phyloP scores from a whole-genome alignment of 169 alveolate genomes.

The Cryptosporidium baileyi region DNA sequence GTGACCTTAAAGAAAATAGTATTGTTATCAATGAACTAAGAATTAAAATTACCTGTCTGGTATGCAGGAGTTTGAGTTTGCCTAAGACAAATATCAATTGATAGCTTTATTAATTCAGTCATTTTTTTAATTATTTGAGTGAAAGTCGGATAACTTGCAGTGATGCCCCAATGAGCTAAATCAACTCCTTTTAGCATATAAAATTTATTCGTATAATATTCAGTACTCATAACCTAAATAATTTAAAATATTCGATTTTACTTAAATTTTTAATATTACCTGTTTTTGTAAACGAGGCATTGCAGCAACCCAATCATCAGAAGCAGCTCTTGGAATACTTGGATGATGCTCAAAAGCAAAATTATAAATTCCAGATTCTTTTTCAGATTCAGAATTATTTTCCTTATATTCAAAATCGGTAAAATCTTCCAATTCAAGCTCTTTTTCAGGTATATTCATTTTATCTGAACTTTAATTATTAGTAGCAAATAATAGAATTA shows the following conservation, averaged over 20 bases:
- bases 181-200: neutral
- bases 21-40: neutral
- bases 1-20: neutral
- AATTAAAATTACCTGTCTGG: slow-evolving; percentile 8
- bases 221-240: neutral
- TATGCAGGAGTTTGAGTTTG: slow-evolving; percentile 48
- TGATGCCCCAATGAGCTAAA: slow-evolving; percentile 1
- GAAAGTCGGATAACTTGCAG: neutral
- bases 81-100: neutral
- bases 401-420: neutral
- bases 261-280: neutral
- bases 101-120: neutral
- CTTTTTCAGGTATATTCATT: neutral
- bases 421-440: neutral
- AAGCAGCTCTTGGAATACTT: slow-evolving; percentile 44
- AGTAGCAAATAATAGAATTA: neutral
- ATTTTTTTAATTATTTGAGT: neutral
- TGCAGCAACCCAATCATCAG: slow-evolving; percentile 63
- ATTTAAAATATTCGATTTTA: neutral
- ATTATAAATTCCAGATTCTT: neutral
- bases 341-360: slow-evolving; percentile 15
- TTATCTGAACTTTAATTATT: neutral
- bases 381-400: neutral
- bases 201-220: slow-evolving; percentile 5
- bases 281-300: slow-evolving; percentile 24